Percentiles rank a stretch among this genome's conserved stretches.
Evolutionary conservation across 352 stramenopile genomes (phyloP).

Genomic region (Globisporangium cystogenes): DNA sequence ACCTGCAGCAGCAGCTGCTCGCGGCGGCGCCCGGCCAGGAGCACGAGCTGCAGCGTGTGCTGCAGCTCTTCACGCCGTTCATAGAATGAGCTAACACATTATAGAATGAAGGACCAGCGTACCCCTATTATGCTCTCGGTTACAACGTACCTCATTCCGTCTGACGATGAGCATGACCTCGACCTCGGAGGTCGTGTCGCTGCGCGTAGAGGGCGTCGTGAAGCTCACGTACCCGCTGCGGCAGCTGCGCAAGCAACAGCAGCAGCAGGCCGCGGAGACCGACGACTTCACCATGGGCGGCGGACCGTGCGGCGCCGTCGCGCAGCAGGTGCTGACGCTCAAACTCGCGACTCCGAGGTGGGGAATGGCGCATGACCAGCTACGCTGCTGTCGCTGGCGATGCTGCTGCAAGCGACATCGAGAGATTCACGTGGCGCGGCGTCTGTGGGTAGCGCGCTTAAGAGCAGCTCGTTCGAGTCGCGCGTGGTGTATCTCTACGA

Average conservation of each 20-base stretch:
- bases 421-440: background rate
- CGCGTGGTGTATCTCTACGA: conserved; percentile 73
- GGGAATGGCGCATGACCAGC: background rate
- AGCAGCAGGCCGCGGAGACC: background rate
- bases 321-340: conserved; percentile 43
- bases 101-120: too few relatives aligned
- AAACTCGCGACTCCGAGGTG: conserved; percentile 33
- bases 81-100: background rate
- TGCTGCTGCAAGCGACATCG: background rate
- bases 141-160: too few relatives aligned
- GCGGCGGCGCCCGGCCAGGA: conserved; percentile 36
- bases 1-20: conserved; percentile 44
- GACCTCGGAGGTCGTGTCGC: too few relatives aligned
- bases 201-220: conserved; percentile 34
- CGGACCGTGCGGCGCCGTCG: conserved; percentile 52
- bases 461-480: conserved; percentile 31
- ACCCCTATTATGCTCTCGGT: too few relatives aligned
- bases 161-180: background rate
- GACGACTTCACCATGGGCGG: conserved; percentile 45
- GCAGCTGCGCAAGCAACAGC: conserved; percentile 10
- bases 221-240: conserved; percentile 61
- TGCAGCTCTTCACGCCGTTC: conserved; percentile 36
- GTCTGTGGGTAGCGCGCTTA: conserved; percentile 6
- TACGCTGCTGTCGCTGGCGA: background rate
- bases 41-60: conserved; percentile 36